phyloP scores from a whole-genome alignment of 176 grass and related monocot species.

The Rhipidocladum racemiflorum region DNA sequence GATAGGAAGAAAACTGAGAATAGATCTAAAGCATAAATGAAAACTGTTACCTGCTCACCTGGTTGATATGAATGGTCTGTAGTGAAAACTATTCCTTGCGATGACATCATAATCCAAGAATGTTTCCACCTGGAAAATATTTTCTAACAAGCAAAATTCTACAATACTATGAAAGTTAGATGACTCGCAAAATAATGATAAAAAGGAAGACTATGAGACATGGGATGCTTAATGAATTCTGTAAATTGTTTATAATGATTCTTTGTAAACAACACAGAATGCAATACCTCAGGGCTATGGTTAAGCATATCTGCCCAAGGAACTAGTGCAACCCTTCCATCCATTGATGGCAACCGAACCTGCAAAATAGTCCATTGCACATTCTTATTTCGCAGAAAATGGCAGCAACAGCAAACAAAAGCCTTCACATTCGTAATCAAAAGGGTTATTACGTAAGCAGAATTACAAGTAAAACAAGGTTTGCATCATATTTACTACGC shows the following conservation, averaged over 20 bases:
- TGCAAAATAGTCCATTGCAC: conserved; percentile 25
- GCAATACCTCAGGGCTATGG: conserved; percentile 79
- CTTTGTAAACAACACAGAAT: conserved; percentile 13
- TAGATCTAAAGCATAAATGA: conserved; percentile 30
- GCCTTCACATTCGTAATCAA: neutral
- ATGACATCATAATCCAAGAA: conserved; percentile 95
- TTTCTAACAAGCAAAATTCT: conserved; percentile 10
- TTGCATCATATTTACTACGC: conserved; percentile 20
- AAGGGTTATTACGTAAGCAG: neutral
- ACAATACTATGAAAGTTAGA: conserved; percentile 12
- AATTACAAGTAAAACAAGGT: conserved; percentile 2
- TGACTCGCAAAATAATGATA: neutral
- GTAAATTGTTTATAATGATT: neutral
- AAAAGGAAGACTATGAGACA: neutral
- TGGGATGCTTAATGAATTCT: neutral
- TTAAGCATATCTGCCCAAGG: conserved; percentile 99
- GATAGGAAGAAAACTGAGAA: neutral
- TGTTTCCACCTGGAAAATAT: conserved; percentile 74
- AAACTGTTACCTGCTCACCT: conserved; percentile 94
- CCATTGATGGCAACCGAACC: conserved; percentile 98
- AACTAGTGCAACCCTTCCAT: conserved; percentile 86
- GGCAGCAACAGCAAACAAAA: conserved; percentile 5
- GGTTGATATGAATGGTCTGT: conserved; percentile 84
- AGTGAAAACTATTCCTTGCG: conserved; percentile 84
- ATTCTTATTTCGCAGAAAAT: conserved; percentile 16